Evolutionary conservation across 2,329 filamentous ascomycete genomes (phyloP).

Genomic region (Arthroderma sp.): DNA sequence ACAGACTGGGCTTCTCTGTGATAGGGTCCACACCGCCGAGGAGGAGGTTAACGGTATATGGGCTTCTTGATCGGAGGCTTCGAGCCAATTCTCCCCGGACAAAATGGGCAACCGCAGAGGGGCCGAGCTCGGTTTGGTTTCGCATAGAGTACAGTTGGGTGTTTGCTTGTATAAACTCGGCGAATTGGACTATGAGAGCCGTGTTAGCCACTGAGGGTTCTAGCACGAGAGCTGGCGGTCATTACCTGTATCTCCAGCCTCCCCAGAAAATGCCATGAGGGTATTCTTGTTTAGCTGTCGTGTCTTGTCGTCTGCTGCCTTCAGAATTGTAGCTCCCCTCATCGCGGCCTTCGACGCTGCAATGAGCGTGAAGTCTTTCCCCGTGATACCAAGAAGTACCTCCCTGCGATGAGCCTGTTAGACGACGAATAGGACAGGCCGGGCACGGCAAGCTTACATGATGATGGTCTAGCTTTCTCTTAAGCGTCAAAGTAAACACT

Average conservation of each 20-base stretch:
- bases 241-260: conserved; percentile 83
- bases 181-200: conserved; percentile 68
- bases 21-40: conserved; percentile 89
- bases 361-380: conserved; percentile 98
- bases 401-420: conserved; percentile 50
- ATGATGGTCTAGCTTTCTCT: neutral
- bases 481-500: neutral
- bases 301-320: conserved; percentile 93
- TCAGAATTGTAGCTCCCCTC: conserved; percentile 92
- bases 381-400: conserved; percentile 93
- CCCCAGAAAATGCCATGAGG: conserved; percentile 86
- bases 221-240: neutral
- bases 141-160: conserved; percentile 97
- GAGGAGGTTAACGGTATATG: conserved; percentile 93
- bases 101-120: conserved; percentile 79
- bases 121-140: conserved; percentile 84
- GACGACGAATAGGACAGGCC: neutral
- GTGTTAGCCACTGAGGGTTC: neutral
- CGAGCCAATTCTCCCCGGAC: conserved; percentile 87
- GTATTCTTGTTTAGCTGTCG: conserved; percentile 84
- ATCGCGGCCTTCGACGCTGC: conserved; percentile 96
- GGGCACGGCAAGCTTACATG: neutral
- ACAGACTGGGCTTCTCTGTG: conserved; percentile 77
- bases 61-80: conserved; percentile 79
- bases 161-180: conserved; percentile 98